Evolutionary conservation across 2,329 filamentous ascomycete genomes (phyloP).

Genomic region (Talaromyces sp.): DNA sequence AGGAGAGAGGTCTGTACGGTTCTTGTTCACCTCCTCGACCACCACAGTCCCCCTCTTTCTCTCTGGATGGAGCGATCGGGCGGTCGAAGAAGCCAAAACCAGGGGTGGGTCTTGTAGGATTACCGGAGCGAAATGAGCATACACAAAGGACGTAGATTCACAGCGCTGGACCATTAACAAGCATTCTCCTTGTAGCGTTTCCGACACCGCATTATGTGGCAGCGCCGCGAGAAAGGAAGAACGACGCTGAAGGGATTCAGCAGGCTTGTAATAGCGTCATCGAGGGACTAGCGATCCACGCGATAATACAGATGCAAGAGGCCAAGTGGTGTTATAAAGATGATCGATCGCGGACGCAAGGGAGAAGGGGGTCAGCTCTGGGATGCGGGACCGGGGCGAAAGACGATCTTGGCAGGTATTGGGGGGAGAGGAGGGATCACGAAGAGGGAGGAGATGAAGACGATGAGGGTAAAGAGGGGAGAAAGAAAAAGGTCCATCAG

Average conservation of each 20-base stretch:
- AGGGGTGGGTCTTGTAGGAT: background rate
- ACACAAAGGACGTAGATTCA: conserved; percentile 8
- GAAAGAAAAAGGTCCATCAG: background rate
- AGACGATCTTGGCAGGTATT: conserved; percentile 25
- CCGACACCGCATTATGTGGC: conserved; percentile 49
- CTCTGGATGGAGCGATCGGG: conserved; percentile 10
- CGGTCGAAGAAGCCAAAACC: conserved; percentile 17
- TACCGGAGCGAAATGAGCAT: background rate
- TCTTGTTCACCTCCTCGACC: conserved; percentile 17
- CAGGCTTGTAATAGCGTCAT: conserved; percentile 18
- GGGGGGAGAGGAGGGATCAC: conserved; percentile 5
- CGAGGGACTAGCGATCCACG: conserved; percentile 7
- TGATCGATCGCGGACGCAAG: conserved; percentile 28
- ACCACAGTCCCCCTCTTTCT: conserved; percentile 12
- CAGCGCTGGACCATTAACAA: conserved; percentile 36
- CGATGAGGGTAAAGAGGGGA: conserved; percentile 6
- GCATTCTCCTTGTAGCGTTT: conserved; percentile 48
- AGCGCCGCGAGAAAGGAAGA: background rate
- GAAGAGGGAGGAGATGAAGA: conserved; percentile 4
- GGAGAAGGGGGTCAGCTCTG: conserved; percentile 29
- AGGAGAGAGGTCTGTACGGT: background rate
- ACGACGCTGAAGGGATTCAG: conserved; percentile 5
- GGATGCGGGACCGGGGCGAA: conserved; percentile 24
- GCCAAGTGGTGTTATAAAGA: conserved; percentile 9
- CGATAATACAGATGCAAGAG: conserved; percentile 6